Base-by-base conservation (phyloP, 331 rosid species). In the Pyrus hybrid region DNA sequence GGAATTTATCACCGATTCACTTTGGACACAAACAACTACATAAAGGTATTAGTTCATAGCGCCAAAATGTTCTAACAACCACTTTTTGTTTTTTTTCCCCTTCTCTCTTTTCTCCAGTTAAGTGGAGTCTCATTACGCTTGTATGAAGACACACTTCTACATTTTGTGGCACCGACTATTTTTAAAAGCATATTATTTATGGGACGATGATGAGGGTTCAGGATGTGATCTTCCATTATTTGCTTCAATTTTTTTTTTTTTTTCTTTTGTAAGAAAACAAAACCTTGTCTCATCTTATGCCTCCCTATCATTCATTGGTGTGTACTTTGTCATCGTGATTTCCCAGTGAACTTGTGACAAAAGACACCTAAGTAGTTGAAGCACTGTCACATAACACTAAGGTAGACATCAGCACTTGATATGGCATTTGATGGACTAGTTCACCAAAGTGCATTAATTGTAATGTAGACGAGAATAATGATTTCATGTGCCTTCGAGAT, bases 1-100 rank as follows among this genome's bases (percentile, higher is more conserved):
- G 99, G 99, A 71, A 92, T 92, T 26, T 95, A 95, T 73, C 98
- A 92, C 74, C 98, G 96, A 68, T 95, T 95, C 80, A 95, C 99
- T 18, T 79, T 95, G 62, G 99, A 95, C 85, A 81, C 96, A 78
- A 68, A 64, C 86, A 92, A 95, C 79, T 95, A 95, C 79, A 95
- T 95, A 78, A 95, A 95, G 99, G 99, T 92, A 86, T 30, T n/a
- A 67, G 72, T 71, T 30, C 47, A 43, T 14, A 71, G 49, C 80
- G 71, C 8, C 67, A 58, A 11, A 75, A 8, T 58, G 11, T 26
- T 56, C 63, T 23, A n/a, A 65, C 22, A 70, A 33, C 53, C 20
- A 6, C 13, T 25, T 41, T 61, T 47, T 23, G 47, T n/a, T 13
- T 61, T 60, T 30, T 37, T 33, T 9, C 22, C 45, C 45, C 13